Base-by-base conservation (phyloP, 345 rosid species). In the Eucalyptus melliodora region DNA sequence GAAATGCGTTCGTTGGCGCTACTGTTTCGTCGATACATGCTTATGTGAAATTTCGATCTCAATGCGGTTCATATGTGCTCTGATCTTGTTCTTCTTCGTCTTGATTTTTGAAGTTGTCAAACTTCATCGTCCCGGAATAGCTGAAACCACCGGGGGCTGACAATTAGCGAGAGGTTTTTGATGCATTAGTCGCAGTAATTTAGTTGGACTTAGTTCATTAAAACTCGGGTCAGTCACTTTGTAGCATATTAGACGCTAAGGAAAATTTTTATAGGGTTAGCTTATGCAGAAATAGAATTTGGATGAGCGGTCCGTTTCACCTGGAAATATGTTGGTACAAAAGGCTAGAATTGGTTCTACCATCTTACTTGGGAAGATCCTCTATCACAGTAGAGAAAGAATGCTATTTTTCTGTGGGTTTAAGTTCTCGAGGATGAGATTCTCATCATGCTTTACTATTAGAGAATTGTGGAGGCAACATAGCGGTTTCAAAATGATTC, bases 71-170 rank as follows among this genome's bases (percentile, higher is more conserved):
- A 11, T 2, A 11, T 11, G 24, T 77, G 83, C 2, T 77, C 27
- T 37, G 83, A 40, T 77, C 0, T 4, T 21, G 0, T 40, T 6
- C 27, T 37, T 37, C 83, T 40, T 40, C 1, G 83, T 40, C 47
- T 77, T 0, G 27, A 77, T 21, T 77, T 1, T 37, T 21, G 16
- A 1, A 77, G 83, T 19, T 21, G 27, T 77, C 47, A 11, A 0
- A 40, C 1, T 77, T 77, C 27, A 21, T 40, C 47, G 0, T 77
- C 47, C 83, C 83, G 6, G 27, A 0, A 0, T 77, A 77, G 83
- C 83, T 40, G 83, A 77, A 6, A 77, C 83, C 0, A 77, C 1
- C 0, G 0, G 83, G 10, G 0, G 16, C 47, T 77, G 83, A 77
- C 5, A 21, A 40, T 77, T 1, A 6, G 83, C 83, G 24, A 0